Evolutionary conservation across 768 basidiomycete species (phyloP), one percentile per base, ranked within the genome.

Genomic region (Rhodotorula taiwanensis): DNA sequence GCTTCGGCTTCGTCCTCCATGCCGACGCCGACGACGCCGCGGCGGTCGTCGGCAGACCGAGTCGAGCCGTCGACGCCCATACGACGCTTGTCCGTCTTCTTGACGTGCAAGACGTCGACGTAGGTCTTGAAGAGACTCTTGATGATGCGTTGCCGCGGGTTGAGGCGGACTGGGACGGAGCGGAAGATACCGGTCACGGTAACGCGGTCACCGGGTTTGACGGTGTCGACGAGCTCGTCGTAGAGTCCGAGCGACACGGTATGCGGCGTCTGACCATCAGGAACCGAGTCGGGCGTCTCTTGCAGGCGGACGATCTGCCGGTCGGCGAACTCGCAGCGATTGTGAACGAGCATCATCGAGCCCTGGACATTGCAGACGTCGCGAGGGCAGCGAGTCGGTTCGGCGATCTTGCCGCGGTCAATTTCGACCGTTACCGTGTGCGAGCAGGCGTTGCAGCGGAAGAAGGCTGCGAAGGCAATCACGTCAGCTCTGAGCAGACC

Each of bases 351-450:
- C 2, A 86, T 86, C 87, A 98, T 92, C 1, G 89, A 88, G 49
- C 92, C 92, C 42, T 86, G 80, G 10, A 86, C 82, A 53, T 83
- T 84, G 74, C 95, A 99, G 60, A 93, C 86, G 64, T 98, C 95
- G 54, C 95, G 84, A 4, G 92, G 92, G 76, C 95, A 99, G 44
- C 84, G 83, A 21, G 81, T 81, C 5, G 95, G 95, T 76, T 98
- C 94, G 74, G 87, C 84, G 70, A 99, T 98, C 76, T 90, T 89
- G 47, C 94, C 95, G n/a, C 93, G 86, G 76, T 97, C 93, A 53
- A 98, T 95, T 73, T 95, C 92, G 66, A 90, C 88, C 74, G 91
- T 91, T 13, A 91, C 85, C n/a, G 95, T 97, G 76, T 98, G 95
- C 44, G 87, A 87, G 75, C 95, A 99, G 42, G 86, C 87, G 31